phyloP scores from a whole-genome alignment of 2,329 filamentous ascomycete species.

The Ophiostoma montium region DNA sequence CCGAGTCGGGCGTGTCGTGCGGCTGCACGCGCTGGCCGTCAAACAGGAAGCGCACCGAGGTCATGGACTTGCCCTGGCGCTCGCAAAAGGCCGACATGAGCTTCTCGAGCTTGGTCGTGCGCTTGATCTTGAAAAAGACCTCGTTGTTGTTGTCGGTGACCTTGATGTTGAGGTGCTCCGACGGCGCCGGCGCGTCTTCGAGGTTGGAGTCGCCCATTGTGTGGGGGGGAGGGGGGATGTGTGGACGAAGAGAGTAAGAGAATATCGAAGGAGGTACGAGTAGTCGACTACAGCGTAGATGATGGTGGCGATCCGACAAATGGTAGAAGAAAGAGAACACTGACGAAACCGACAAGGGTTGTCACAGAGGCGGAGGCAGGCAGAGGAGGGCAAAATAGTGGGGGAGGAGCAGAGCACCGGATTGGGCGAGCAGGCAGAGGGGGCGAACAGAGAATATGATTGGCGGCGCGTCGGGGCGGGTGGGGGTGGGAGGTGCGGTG shows the following conservation, averaged over 20 bases:
- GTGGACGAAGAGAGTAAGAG: neutral
- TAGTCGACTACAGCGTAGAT: too few species aligned
- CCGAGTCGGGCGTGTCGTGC: conserved; percentile 78
- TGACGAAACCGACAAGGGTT: too few species aligned
- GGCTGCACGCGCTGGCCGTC: conserved; percentile 88
- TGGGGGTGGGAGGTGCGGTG: too few species aligned
- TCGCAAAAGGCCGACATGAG: conserved; percentile 98
- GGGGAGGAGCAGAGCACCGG: too few species aligned
- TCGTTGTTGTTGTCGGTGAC: conserved; percentile 99
- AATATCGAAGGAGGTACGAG: too few species aligned
- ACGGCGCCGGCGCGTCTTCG: conserved; percentile 16
- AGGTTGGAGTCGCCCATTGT: conserved; percentile 24
- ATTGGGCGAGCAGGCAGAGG: too few species aligned
- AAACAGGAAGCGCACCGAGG: conserved; percentile 84
- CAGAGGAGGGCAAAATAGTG: too few species aligned
- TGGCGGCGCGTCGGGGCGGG: too few species aligned
- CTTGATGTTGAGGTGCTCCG: conserved; percentile 95
- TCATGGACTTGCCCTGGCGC: conserved; percentile 74
- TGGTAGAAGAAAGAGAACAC: too few species aligned
- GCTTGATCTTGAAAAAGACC: conserved; percentile 99
- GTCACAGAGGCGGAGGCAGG: too few species aligned
- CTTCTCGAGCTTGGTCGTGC: conserved; percentile 89
- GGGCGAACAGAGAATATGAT: too few species aligned
- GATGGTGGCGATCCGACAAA: too few species aligned
- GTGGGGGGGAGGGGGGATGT: conserved; percentile 14